Evolutionary conservation across 2,329 filamentous ascomycete genomes (phyloP).

Genomic region (Helotiales sp.): DNA sequence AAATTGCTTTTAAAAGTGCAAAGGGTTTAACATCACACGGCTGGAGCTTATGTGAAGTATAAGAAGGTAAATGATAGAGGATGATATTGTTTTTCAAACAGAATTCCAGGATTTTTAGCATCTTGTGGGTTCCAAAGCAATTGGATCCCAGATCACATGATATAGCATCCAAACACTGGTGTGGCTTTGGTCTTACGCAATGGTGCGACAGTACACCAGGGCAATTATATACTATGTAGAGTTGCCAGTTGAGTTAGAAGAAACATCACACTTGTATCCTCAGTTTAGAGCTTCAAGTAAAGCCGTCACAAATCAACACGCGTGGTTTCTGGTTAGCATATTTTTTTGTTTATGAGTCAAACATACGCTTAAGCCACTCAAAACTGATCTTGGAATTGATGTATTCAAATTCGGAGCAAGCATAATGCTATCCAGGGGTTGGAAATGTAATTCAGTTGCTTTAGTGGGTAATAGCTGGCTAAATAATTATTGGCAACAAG

Average conservation of each 20-base stretch:
- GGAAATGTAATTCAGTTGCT: slow-evolving; percentile 38
- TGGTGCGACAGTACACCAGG: too few species aligned
- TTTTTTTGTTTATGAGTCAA: slow-evolving; percentile 44
- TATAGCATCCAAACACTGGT: too few species aligned
- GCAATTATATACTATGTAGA: too few species aligned
- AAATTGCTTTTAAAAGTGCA: slow-evolving; percentile 34
- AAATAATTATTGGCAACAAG: slow-evolving; percentile 39
- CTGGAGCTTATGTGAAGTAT: slow-evolving; percentile 38
- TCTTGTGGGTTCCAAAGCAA: slow-evolving; percentile 46
- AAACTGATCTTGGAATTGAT: slow-evolving; percentile 44
- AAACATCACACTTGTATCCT: too few species aligned
- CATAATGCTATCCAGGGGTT: slow-evolving; percentile 41
- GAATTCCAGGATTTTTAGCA: slow-evolving; percentile 41
- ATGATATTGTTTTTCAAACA: slow-evolving; percentile 39
- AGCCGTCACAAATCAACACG: slow-evolving; percentile 44
- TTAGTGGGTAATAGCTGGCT: slow-evolving; percentile 38
- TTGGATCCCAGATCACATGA: too few species aligned
- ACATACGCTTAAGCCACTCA: slow-evolving; percentile 45
- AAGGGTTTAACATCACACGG: slow-evolving; percentile 38
- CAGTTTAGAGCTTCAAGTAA: too few species aligned
- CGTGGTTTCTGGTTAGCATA: slow-evolving; percentile 41
- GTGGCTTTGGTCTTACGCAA: too few species aligned
- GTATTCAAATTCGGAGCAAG: slow-evolving; percentile 36
- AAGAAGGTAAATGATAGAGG: slow-evolving; percentile 32
- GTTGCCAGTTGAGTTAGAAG: too few species aligned